Conservation (phyloP, 2,329 filamentous ascomycete species). For the Scedosporium aurantiacum region DNA sequence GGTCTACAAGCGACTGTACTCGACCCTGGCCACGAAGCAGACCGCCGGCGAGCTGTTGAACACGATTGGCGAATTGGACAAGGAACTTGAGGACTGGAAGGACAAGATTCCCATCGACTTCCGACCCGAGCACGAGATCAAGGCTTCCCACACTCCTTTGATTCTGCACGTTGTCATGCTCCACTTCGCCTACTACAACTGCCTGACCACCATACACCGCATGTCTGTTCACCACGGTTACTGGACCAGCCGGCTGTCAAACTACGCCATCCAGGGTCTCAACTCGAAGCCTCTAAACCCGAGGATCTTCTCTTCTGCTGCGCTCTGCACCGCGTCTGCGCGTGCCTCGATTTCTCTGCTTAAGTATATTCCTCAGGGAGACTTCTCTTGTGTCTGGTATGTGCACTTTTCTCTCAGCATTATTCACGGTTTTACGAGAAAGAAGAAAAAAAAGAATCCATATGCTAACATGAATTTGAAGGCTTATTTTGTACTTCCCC, state of each 20-base stretch:
- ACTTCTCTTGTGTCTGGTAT: slow-evolving; percentile 91
- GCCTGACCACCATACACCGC: slow-evolving; percentile 90
- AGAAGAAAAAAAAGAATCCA: slow-evolving; percentile 11
- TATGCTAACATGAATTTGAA: slow-evolving; percentile 16
- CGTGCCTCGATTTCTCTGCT: slow-evolving; percentile 86
- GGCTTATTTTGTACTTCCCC: slow-evolving; percentile 91
- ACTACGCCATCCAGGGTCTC: slow-evolving; percentile 88
- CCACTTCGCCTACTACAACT: slow-evolving; percentile 97
- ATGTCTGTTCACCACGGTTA: slow-evolving; percentile 98
- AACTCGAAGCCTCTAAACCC: slow-evolving; percentile 88
- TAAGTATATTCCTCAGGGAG: slow-evolving; percentile 91
- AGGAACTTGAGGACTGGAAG: slow-evolving; percentile 88
- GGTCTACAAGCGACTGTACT: slow-evolving; percentile 88
- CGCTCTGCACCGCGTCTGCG: slow-evolving; percentile 84
- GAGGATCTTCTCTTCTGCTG: slow-evolving; percentile 85
- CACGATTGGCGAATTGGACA: slow-evolving; percentile 89
- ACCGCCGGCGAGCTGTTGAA: slow-evolving; percentile 88
- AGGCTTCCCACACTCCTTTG: slow-evolving; percentile 81
- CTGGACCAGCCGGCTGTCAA: slow-evolving; percentile 90
- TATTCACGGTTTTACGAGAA: neutral
- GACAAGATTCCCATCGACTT: slow-evolving; percentile 91
- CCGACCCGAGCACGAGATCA: slow-evolving; percentile 93
- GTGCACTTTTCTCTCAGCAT: slow-evolving; percentile 21
- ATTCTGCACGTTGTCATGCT: slow-evolving; percentile 89
- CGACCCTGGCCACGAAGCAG: slow-evolving; percentile 82